Evolutionary conservation across 371 early-diverging fungal genomes (phyloP).

Genomic region (Mucor circinelloides): DNA sequence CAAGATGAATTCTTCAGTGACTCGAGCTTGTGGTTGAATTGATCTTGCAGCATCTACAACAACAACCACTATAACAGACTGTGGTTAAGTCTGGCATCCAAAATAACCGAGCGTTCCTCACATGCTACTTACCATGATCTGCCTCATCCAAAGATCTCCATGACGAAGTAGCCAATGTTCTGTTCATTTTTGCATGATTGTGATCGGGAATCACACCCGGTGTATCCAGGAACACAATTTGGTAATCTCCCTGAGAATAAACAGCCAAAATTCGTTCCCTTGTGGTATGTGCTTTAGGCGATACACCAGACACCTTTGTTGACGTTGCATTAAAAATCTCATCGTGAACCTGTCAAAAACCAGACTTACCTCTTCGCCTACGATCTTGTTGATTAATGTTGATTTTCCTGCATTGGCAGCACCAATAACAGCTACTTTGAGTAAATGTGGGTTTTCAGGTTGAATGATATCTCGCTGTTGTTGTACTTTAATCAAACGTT

Average conservation of each 20-base stretch:
- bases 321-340: background rate
- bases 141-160: conserved; percentile 77
- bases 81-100: too few relatives aligned
- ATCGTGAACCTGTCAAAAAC: background rate
- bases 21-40: conserved; percentile 39
- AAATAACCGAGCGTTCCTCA: too few relatives aligned
- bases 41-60: conserved; percentile 66
- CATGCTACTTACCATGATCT: conserved; percentile 49
- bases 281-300: conserved; percentile 78
- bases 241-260: conserved; percentile 57
- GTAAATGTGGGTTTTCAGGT: conserved; percentile 63
- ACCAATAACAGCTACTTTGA: conserved; percentile 72
- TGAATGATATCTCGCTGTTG: conserved; percentile 47
- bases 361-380: conserved; percentile 33
- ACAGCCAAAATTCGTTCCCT: conserved; percentile 65
- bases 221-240: conserved; percentile 70
- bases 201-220: conserved; percentile 59
- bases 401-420: conserved; percentile 85
- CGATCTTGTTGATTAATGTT: conserved; percentile 72
- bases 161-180: conserved; percentile 70
- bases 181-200: conserved; percentile 51
- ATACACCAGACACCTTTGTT: conserved; percentile 65
- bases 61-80: conserved; percentile 43
- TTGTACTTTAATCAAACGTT: conserved; percentile 41
- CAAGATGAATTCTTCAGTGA: conserved; percentile 64